Evolutionary conservation across 202 grass and related monocot species (phyloP).

Genomic region (Dendrocalamus latiflorus): DNA sequence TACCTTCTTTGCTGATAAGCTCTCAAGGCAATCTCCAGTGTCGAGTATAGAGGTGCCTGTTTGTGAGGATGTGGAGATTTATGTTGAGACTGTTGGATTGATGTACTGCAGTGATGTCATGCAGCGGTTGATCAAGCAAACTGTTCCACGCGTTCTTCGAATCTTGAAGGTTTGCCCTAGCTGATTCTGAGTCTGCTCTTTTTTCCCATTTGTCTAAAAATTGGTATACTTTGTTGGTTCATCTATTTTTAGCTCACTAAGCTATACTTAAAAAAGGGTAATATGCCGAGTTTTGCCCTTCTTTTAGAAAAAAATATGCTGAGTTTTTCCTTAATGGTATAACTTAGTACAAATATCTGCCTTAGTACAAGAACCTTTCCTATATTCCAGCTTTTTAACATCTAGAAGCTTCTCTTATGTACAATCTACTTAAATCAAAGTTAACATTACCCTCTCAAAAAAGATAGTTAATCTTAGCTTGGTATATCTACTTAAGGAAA

Average conservation of each 20-base stretch:
- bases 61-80: slow-evolving; percentile 94
- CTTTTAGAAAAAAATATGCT: neutral
- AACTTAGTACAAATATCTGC: neutral
- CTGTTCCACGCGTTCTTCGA: slow-evolving; percentile 71
- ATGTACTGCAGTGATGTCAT: slow-evolving; percentile 91
- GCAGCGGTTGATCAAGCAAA: slow-evolving; percentile 79
- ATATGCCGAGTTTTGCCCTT: neutral
- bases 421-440: neutral
- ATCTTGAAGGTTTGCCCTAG: slow-evolving; percentile 62
- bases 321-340: neutral
- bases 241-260: neutral
- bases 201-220: neutral
- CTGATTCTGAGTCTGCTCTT: neutral
- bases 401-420: neutral
- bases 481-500: neutral
- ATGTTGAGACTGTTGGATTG: slow-evolving; percentile 77
- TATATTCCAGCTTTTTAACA: neutral
- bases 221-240: neutral
- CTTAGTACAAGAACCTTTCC: neutral
- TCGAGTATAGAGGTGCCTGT: slow-evolving; percentile 56
- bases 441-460: neutral
- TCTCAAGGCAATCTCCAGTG: slow-evolving; percentile 54
- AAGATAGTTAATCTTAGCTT: neutral
- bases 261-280: neutral
- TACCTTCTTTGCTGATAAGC: slow-evolving; percentile 58